Percentiles rank a stretch among this genome's conserved stretches.
Evolutionary conservation across 2,329 filamentous ascomycete species (phyloP).

Genomic region (Pseudogymnoascus sp.): DNA sequence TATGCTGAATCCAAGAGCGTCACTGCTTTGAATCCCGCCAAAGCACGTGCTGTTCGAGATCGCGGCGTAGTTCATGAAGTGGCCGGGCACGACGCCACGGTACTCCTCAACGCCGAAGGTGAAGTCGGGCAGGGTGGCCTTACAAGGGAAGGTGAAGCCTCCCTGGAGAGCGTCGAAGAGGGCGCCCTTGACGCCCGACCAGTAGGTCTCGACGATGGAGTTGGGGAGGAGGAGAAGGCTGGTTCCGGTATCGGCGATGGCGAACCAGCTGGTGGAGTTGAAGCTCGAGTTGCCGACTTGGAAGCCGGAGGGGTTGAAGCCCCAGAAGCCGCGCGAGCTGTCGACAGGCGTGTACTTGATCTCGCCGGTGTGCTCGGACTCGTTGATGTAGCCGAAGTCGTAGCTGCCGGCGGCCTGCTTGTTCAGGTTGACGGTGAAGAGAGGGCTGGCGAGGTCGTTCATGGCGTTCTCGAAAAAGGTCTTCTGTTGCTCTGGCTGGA

Average conservation of each 20-base stretch:
- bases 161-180: constrained; percentile 20
- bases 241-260: constrained; percentile 31
- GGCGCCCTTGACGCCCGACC: constrained; percentile 26
- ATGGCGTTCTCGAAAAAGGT: constrained; percentile 18
- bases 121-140: constrained; percentile 26
- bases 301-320: constrained; percentile 41
- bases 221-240: constrained; percentile 29
- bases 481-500: constrained; percentile 12
- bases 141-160: constrained; percentile 28
- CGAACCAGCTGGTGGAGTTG: constrained; percentile 29
- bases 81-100: constrained; percentile 24
- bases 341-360: constrained; percentile 44
- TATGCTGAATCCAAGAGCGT: constrained; percentile 22
- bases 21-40: constrained; percentile 18
- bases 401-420: constrained; percentile 38
- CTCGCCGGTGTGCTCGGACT: constrained; percentile 40
- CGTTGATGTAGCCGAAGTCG: constrained; percentile 47
- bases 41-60: constrained; percentile 17
- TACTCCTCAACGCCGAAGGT: constrained; percentile 25
- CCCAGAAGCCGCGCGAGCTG: constrained; percentile 42
- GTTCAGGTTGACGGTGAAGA: constrained; percentile 47
- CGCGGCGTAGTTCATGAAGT: constrained; percentile 27
- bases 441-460: constrained; percentile 23
- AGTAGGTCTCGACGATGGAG: constrained; percentile 28
- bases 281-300: constrained; percentile 38